Base-by-base conservation (phyloP, 345 rosid species). In the Raphanus raphanistrum region DNA sequence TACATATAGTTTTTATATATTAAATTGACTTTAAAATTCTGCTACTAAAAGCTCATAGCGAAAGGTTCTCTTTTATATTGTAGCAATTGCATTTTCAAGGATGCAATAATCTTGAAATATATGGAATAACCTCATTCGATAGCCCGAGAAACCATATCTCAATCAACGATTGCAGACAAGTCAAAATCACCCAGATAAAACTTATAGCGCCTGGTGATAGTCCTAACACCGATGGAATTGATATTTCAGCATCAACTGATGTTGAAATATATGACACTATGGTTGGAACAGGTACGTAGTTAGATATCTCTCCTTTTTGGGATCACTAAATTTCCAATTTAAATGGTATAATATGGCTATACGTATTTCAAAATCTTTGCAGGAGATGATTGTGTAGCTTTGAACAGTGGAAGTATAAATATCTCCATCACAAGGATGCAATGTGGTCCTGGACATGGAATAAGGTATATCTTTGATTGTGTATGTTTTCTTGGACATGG, bases 361-460 rank as follows among this genome's bases (percentile, higher is more conserved):
- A 16, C 9, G 59, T n/a, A 52, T 8, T 45, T 43, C 6, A 8
- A 31, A 10, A 1, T 66, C 3, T 12, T 8, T 45, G 54, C 54
- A 87, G 89, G 88, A 41, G 92, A 89, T 74, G 92, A 86, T 67
- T 86, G 92, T 62, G 66, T 88, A 62, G 88, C 92, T 29, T 72
- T 88, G 41, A 74, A 58, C 63, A 52, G 4, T 0, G 83, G 78
- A 8, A 80, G 81, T 11, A 54, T 75, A 8, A 3, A 75, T 70
- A 71, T 84, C 52, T 66, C 32, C 0, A 77, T 83, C 25, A 31
- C 48, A 63, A n/a, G 61, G 1, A 58, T 80, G 15, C 7, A 7
- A 6, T 83, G 84, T 63, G 84, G 81, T 32, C 81, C 81, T 32
- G 85, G 82, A 4, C 85, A 84, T 68, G 85, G 86, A 52, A 81